These are phyloP conservation scores for Termitomyces sp. DNA, from an alignment of 768 basidiomycete genomes.

Conservation along the genomic window DNA sequence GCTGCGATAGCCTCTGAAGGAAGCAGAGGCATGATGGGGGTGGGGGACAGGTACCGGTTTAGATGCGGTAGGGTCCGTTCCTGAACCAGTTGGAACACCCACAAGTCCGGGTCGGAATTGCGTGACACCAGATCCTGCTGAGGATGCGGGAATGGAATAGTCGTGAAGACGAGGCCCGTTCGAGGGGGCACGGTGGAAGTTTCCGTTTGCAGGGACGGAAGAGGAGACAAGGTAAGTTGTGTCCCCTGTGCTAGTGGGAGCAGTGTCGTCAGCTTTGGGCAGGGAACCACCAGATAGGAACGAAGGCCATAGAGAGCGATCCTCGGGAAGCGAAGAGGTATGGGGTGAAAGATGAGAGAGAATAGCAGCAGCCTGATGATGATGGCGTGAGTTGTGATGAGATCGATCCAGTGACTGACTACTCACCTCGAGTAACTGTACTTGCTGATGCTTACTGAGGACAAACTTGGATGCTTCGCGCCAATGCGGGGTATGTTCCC, in stretches of 20 bases:
- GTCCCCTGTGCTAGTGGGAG: constrained; percentile 13
- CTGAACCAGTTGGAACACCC: constrained; percentile 27
- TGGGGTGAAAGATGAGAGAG: constrained; percentile 79
- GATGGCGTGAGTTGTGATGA: background rate
- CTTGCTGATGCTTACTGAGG: constrained; percentile 95
- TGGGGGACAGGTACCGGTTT: constrained; percentile 32
- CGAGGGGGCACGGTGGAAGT: constrained; percentile 25
- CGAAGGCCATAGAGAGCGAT: constrained; percentile 89
- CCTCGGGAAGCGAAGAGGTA: constrained; percentile 80
- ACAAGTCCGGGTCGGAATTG: constrained; percentile 60
- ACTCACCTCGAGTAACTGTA: constrained; percentile 86
- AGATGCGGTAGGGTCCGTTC: constrained; percentile 20
- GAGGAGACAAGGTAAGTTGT: constrained; percentile 37
- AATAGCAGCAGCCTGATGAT: constrained; percentile 84
- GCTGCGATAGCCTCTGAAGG: constrained; percentile 21
- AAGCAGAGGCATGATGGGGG: constrained; percentile 1
- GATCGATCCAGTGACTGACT: background rate
- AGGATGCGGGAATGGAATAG: constrained; percentile 46
- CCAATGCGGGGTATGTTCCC: constrained; percentile 98
- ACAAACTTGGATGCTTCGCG: constrained; percentile 87
- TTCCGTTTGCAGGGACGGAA: constrained; percentile 44
- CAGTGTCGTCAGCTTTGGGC: constrained; percentile 41
- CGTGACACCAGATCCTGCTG: constrained; percentile 37
- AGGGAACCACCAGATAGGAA: constrained; percentile 72
- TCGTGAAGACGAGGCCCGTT: constrained; percentile 64